Evolutionary conservation across 345 rosid genomes (phyloP).

Genomic region (Eucalyptus polybractea): DNA sequence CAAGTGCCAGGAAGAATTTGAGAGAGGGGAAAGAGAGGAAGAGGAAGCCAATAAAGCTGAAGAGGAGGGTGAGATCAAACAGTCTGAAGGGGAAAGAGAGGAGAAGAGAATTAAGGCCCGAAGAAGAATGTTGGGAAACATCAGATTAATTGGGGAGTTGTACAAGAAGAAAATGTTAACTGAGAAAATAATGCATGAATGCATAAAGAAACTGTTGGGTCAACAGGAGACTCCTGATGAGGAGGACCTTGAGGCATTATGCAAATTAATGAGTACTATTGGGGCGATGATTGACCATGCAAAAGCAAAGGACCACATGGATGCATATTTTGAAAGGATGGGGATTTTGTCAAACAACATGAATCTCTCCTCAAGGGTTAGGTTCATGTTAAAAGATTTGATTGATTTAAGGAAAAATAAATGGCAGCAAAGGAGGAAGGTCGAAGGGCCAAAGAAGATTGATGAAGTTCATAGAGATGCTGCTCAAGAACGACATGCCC

Average conservation of each 20-base stretch:
- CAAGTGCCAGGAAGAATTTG: constrained; percentile 97
- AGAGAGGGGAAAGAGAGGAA: constrained; percentile 84
- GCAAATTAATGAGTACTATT: constrained; percentile 90
- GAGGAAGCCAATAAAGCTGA: constrained; percentile 86
- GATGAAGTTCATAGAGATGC: constrained; percentile 99
- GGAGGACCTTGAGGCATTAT: constrained; percentile 88
- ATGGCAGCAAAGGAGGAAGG: constrained; percentile 98
- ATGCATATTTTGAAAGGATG: constrained; percentile 76
- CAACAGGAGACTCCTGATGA: constrained; percentile 72
- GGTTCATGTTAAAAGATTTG: not conserved
- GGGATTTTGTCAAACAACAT: constrained; percentile 45
- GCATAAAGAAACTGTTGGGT: constrained; percentile 71
- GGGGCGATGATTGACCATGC: constrained; percentile 83
- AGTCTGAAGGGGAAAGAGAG: constrained; percentile 73
- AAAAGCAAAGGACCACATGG: constrained; percentile 57
- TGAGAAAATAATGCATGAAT: constrained; percentile 87
- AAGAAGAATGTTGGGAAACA: constrained; percentile 90
- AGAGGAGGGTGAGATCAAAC: constrained; percentile 71
- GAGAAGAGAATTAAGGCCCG: constrained; percentile 77
- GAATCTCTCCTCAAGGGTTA: constrained; percentile 39
- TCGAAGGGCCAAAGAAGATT: constrained; percentile 98
- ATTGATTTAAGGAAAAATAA: constrained; percentile 85
- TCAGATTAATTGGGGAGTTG: constrained; percentile 93
- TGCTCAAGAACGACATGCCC: constrained; percentile 90
- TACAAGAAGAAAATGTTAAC: constrained; percentile 91